Base-by-base conservation (phyloP, 2,329 filamentous ascomycete species). In the Pyrenophora seminiperda region DNA sequence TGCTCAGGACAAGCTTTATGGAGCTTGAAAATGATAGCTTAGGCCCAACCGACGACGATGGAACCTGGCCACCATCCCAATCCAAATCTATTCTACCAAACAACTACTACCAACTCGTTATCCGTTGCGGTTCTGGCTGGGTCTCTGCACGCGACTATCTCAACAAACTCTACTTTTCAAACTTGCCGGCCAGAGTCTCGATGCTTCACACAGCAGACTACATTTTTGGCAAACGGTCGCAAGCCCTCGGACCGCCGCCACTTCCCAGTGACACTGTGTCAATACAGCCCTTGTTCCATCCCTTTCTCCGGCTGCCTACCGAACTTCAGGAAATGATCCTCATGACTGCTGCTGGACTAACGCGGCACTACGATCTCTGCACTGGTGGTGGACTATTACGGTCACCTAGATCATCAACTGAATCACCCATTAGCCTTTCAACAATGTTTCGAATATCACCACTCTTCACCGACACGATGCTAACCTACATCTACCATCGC, bases 241-340 rank as follows among this genome's bases (percentile, higher is more conserved):
- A 37, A 32, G 18, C 31, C 2, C 44, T 58, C 7, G 54, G 49
- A 5, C 44, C 51, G 7, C 40, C 38, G 10, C 46, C 47, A 6
- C 30, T 41, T 2, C 32, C 30, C 15, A 59, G 54, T 24, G 61
- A 66, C 20, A 56, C 46, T 4, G 54, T 70, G 38, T 41, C 39
- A 6, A 61, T 71, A n/a, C 56, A 62, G 2, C 67, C 66, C 1
- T 47, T 67, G 4, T 71, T 71, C 41, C 63, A 56, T 11, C 59
- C 53, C 5, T 71, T 70, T 41, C 33, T 47, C 1, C 53, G 47
- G 14, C 51, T 71, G 0, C 66, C 68, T 1, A 47, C 56, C 3
- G 68, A 71, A 34, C 47, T 71, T 7, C 67, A 69, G 47, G 64
- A 71, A 11, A 51, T 61, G 44, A 62, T 70, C 7, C 51, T 68